These are phyloP conservation scores for Ceratobasidium theobromae DNA, from an alignment of 1,284 basidiomycete species.

Conservation along the genomic window DNA sequence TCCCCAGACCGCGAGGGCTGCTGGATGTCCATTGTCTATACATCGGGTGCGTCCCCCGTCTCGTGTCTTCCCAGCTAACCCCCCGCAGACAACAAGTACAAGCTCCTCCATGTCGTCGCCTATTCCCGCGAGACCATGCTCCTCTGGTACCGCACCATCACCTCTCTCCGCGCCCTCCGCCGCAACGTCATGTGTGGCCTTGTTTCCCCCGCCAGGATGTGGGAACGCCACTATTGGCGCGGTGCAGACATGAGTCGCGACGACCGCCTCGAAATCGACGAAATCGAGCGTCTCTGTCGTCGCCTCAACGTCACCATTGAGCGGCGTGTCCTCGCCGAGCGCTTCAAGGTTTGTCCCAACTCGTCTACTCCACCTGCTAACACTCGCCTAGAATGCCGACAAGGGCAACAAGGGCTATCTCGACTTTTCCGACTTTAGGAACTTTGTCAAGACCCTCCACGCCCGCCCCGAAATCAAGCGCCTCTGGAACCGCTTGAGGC, in stretches of 20 bases:
- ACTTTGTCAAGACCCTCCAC: slow-evolving; percentile 84
- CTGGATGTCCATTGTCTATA: slow-evolving; percentile 80
- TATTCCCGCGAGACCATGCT: slow-evolving; percentile 66
- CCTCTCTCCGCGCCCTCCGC: slow-evolving; percentile 60
- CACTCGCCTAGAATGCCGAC: slow-evolving; percentile 63
- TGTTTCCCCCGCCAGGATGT: slow-evolving; percentile 48
- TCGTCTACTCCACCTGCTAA: neutral
- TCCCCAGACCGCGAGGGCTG: slow-evolving; percentile 60
- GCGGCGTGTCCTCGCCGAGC: slow-evolving; percentile 58
- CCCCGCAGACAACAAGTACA: slow-evolving; percentile 71
- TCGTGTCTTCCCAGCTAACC: neutral
- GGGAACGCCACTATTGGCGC: slow-evolving; percentile 84
- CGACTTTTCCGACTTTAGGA: slow-evolving; percentile 81
- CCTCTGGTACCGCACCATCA: slow-evolving; percentile 66
- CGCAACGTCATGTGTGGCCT: slow-evolving; percentile 68
- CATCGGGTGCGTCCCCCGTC: slow-evolving; percentile 41
- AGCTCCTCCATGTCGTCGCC: slow-evolving; percentile 88
- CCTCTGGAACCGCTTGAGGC: slow-evolving; percentile 59
- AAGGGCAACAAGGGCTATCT: slow-evolving; percentile 63
- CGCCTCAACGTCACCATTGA: slow-evolving; percentile 73
- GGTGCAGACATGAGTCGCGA: slow-evolving; percentile 63
- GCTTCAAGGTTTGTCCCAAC: slow-evolving; percentile 59
- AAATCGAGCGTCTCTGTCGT: slow-evolving; percentile 73
- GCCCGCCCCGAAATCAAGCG: slow-evolving; percentile 76
- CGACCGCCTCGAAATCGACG: slow-evolving; percentile 68